Evolutionary conservation across 2,329 filamentous ascomycete species (phyloP).

Genomic region (Curvularia spicifera): DNA sequence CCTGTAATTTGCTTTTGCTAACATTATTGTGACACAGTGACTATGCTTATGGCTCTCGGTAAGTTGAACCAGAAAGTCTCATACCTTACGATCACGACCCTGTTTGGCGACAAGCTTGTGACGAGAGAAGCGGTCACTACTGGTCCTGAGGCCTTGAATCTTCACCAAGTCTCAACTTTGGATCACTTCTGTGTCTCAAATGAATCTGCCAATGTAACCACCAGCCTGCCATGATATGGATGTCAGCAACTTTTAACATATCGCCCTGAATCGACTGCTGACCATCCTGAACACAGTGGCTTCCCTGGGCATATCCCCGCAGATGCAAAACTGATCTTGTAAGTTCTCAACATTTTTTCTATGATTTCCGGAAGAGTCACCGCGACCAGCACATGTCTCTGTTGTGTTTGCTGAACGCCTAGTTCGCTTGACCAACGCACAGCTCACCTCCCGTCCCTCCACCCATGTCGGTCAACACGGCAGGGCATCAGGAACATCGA

Average conservation of each 20-base stretch:
- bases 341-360: constrained; percentile 53
- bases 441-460: constrained; percentile 9
- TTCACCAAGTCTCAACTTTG: neutral
- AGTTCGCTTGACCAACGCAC: constrained; percentile 16
- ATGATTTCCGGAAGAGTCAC: constrained; percentile 7
- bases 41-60: constrained; percentile 49
- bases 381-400: neutral
- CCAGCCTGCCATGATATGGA: constrained; percentile 5
- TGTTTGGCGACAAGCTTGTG: neutral
- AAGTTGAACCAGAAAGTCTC: constrained; percentile 25
- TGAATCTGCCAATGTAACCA: constrained; percentile 7
- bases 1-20: constrained; percentile 18
- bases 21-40: constrained; percentile 35
- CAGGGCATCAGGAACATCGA: neutral
- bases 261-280: constrained; percentile 21
- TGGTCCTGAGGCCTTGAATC: neutral
- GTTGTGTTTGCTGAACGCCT: constrained; percentile 2
- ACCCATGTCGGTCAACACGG: constrained; percentile 1
- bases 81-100: constrained; percentile 3
- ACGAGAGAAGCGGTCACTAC: neutral
- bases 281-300: constrained; percentile 60
- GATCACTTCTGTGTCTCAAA: constrained; percentile 1
- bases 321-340: constrained; percentile 82
- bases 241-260: constrained; percentile 5
- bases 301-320: constrained; percentile 80